A percentile compares a stretch with the other conserved stretches of the same genome.
Evolutionary conservation across 257 asterid genomes (phyloP).

Genomic region (Lithospermum erythrorhizon): DNA sequence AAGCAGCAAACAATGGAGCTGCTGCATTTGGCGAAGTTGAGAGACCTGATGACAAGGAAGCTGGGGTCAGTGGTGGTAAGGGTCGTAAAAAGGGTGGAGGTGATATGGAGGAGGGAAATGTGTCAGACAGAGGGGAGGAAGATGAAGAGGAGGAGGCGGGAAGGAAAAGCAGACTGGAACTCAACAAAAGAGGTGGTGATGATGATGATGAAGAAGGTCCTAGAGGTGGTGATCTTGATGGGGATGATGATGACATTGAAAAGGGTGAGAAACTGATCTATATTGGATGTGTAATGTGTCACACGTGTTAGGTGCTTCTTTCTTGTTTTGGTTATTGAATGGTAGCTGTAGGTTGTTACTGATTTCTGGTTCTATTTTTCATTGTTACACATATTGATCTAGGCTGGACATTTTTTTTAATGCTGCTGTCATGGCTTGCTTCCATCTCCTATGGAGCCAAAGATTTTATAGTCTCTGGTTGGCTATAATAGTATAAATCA

Average conservation of each 20-base stretch:
- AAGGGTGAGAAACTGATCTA: slow-evolving; percentile 42
- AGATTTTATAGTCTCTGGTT: too few relatives aligned
- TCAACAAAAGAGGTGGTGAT: slow-evolving; percentile 50
- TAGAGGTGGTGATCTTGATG: slow-evolving; percentile 95
- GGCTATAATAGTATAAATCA: too few relatives aligned
- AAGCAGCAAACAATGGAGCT: slow-evolving; percentile 86
- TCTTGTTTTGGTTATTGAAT: neutral
- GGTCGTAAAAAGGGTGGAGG: slow-evolving; percentile 67
- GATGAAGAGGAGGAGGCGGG: slow-evolving; percentile 84
- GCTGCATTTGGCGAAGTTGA: slow-evolving; percentile 96
- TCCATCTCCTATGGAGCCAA: too few relatives aligned
- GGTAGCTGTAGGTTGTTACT: neutral
- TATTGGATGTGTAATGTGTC: neutral
- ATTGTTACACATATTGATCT: neutral
- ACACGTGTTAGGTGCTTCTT: neutral
- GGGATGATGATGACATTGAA: slow-evolving; percentile 89
- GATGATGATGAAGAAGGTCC: slow-evolving; percentile 98
- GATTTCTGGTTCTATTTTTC: neutral
- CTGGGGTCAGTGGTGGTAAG: slow-evolving; percentile 56
- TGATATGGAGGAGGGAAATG: slow-evolving; percentile 75
- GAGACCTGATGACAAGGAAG: slow-evolving; percentile 61
- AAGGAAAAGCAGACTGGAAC: slow-evolving; percentile 61
- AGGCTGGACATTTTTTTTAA: neutral
- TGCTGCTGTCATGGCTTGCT: neutral
- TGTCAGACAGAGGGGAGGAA: slow-evolving; percentile 88